Evolutionary conservation across 2,329 filamentous ascomycete species (phyloP).

Genomic region (Arthrobotrys megalospora): DNA sequence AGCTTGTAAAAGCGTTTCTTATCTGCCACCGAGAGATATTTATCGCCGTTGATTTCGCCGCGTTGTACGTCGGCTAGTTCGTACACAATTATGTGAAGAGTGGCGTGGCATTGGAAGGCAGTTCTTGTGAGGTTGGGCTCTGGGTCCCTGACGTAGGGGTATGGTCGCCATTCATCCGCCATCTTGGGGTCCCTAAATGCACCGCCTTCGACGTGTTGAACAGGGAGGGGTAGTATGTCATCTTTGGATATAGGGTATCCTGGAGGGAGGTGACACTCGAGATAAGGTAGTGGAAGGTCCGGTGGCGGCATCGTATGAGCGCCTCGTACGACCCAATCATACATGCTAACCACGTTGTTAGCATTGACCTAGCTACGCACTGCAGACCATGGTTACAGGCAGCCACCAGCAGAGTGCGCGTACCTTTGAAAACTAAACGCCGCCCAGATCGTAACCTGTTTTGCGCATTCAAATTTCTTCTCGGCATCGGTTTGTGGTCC

Average conservation of each 20-base stretch:
- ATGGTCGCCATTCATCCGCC: constrained; percentile 30
- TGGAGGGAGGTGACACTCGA: constrained; percentile 15
- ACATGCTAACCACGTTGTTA: constrained; percentile 18
- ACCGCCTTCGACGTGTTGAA: constrained; percentile 39
- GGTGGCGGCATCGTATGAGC: constrained; percentile 48
- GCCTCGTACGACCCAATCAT: constrained; percentile 39
- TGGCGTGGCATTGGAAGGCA: constrained; percentile 34
- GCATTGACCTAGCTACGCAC: background rate
- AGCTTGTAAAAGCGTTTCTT: constrained; percentile 42
- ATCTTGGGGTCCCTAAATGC: constrained; percentile 19
- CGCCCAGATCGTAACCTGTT: constrained; percentile 42
- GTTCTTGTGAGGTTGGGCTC: constrained; percentile 40
- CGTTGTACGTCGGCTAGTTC: constrained; percentile 34
- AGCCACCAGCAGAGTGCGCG: background rate
- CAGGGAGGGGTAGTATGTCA: constrained; percentile 7
- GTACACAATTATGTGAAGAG: constrained; percentile 44
- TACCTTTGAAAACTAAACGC: constrained; percentile 51
- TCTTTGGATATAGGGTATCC: constrained; percentile 9
- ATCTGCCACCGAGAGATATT: constrained; percentile 20
- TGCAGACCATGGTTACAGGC: background rate
- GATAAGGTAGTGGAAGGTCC: constrained; percentile 39
- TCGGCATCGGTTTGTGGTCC: constrained; percentile 27
- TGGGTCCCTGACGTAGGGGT: constrained; percentile 41
- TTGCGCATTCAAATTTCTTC: constrained; percentile 48
- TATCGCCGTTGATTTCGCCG: constrained; percentile 30